phyloP scores from a whole-genome alignment of 148 eudicot genomes.

The Persicaria maculosa region DNA sequence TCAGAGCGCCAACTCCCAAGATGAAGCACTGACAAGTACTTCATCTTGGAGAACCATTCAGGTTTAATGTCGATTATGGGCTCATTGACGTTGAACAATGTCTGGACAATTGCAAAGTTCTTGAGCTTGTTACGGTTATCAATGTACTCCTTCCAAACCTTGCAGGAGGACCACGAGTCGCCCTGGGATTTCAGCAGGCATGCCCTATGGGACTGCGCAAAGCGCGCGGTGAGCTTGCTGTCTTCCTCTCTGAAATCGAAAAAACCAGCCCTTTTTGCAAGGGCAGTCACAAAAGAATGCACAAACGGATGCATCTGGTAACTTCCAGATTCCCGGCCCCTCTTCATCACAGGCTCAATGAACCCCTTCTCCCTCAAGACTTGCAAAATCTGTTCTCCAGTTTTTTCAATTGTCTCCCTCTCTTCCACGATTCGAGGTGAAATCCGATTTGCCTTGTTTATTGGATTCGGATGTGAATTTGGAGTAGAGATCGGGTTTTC shows the following conservation, averaged over 20 bases:
- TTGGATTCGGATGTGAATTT: too few relatives aligned
- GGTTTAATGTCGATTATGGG: constrained; percentile 20
- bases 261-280: constrained; percentile 11
- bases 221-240: background rate
- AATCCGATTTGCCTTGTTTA: background rate
- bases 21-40: constrained; percentile 28
- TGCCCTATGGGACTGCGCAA: background rate
- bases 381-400: background rate
- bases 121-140: background rate
- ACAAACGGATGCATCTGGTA: constrained; percentile 11
- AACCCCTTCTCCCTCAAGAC: background rate
- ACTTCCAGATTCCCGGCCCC: constrained; percentile 4
- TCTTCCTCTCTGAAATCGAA: constrained; percentile 7
- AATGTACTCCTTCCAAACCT: background rate
- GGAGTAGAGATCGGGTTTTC: too few relatives aligned
- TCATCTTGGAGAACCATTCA: constrained; percentile 35
- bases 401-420: background rate
- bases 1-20: constrained; percentile 44
- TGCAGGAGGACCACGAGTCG: background rate
- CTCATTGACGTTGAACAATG: constrained; percentile 32
- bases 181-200: background rate
- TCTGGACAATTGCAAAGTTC: background rate
- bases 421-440: background rate
- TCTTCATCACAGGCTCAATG: constrained; percentile 12
- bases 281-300: background rate